Evolutionary conservation across 2,329 filamentous ascomycete species (phyloP).

Genomic region (Phyllosticta paracitricarpa): DNA sequence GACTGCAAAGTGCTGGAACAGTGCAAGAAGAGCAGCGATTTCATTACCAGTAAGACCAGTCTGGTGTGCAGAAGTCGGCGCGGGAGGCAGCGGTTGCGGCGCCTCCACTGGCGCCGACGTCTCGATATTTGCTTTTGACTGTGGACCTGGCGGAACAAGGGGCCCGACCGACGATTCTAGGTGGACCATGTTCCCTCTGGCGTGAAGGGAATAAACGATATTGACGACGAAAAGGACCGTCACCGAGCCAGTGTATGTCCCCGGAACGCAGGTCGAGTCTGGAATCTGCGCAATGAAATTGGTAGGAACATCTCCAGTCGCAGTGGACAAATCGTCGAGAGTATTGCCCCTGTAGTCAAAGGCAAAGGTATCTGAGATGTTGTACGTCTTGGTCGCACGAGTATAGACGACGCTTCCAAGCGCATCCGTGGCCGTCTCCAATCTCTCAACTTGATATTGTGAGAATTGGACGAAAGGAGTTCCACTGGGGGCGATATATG

Average conservation of each 20-base stretch:
- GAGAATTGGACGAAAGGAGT: conserved; percentile 36
- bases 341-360: conserved; percentile 28
- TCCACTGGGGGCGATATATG: conserved; percentile 17
- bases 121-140: conserved; percentile 15
- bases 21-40: not conserved
- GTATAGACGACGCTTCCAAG: conserved; percentile 22
- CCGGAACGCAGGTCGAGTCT: conserved; percentile 23
- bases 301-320: conserved; percentile 24
- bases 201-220: conserved; percentile 21
- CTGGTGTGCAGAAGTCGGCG: not conserved
- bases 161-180: conserved; percentile 16
- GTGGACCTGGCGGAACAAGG: conserved; percentile 14
- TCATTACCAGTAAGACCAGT: not conserved
- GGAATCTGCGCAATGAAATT: conserved; percentile 27
- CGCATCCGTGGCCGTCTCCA: conserved; percentile 15
- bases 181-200: conserved; percentile 13
- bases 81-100: not conserved
- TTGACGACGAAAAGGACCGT: conserved; percentile 35
- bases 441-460: conserved; percentile 32
- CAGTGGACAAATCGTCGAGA: conserved; percentile 17
- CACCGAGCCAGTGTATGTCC: conserved; percentile 29
- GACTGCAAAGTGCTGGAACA: not conserved
- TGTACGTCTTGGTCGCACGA: conserved; percentile 25
- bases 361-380: conserved; percentile 24
- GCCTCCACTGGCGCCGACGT: not conserved